Base-by-base conservation (phyloP, 345 rosid genomes). In the Erodium maritimum region DNA sequence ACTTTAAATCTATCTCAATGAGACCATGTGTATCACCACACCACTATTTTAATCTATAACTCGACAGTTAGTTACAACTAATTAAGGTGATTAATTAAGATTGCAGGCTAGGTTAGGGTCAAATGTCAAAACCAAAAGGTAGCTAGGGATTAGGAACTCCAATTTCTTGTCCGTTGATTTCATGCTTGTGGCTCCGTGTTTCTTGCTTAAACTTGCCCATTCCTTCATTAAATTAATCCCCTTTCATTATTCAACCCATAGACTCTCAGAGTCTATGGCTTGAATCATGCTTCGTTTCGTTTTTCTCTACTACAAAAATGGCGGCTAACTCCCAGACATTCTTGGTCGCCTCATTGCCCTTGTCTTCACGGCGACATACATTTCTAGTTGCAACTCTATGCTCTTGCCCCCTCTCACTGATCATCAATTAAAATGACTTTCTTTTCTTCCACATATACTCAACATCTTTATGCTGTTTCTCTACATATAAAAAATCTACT, bases 111-210 rank as follows among this genome's bases (percentile, higher is more conserved):
- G 34, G 3, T 3, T 29, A 29, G 34, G 34, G 34, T 29, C 34
- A 29, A 29, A 3, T 3, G 21, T 52, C 22, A 21, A 52, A 52
- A 18, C 5, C 6, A 54, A 20, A 9, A 10, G 56, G 56, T 13
- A 19, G 17, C 17, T 24, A 33, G 21, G 21, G 12, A 17, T 9
- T 21, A 58, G 37, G 21, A 19, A 1, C 22, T 60, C 53, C 75
- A 57, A 67, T 42, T 18, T 45, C 34, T 66, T 79, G 74, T 79
- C 75, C 64, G 57, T 66, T 60, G 68, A 54, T 64, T 65, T 72
- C 64, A 55, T 63, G 73, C 53, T 37, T 19, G 51, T 63, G 65
- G 65, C 79, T 67, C 75, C 73, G 65, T 70, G 75, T 65, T 70
- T 69, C 69, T 25, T 37, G 77, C 73, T 21, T 46, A 21, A 14